Conservation (phyloP, 2,329 filamentous ascomycete species). For the Pseudogymnoascus sp. region DNA sequence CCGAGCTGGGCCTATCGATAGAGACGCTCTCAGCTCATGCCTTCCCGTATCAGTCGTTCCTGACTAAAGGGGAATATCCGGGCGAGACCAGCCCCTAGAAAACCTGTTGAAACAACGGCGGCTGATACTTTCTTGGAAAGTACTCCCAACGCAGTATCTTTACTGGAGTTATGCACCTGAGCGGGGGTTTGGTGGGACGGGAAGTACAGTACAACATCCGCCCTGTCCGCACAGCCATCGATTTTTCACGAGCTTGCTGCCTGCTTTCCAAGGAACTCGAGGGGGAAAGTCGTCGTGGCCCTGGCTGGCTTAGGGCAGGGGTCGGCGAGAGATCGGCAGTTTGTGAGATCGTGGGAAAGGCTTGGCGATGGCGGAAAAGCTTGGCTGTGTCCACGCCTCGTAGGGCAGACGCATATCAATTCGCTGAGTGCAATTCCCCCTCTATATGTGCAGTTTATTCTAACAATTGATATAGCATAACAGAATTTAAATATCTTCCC, state of each 20-base stretch:
- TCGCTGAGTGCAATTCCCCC: background rate
- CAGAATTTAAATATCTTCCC: background rate
- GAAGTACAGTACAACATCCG: conserved; percentile 1
- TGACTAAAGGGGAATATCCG: background rate
- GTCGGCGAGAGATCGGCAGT: background rate
- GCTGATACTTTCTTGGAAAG: background rate
- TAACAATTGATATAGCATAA: background rate
- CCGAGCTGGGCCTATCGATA: background rate
- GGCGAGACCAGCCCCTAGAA: background rate
- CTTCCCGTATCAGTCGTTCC: background rate
- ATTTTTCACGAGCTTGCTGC: background rate
- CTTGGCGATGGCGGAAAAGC: conserved; percentile 1
- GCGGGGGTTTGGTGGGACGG: background rate
- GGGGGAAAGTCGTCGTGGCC: conserved; percentile 3
- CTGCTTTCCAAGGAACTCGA: background rate
- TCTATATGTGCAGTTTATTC: background rate
- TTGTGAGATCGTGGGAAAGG: conserved; percentile 2
- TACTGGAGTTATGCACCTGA: conserved; percentile 3
- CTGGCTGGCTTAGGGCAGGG: background rate
- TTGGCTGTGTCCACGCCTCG: background rate
- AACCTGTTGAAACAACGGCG: background rate
- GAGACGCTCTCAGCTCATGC: background rate
- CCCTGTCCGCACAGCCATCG: background rate
- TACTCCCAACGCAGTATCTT: background rate
- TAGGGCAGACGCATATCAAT: background rate